Conservation (phyloP, 108 stramenopile genomes). For the Pseudonitzschia multistriata region DNA sequence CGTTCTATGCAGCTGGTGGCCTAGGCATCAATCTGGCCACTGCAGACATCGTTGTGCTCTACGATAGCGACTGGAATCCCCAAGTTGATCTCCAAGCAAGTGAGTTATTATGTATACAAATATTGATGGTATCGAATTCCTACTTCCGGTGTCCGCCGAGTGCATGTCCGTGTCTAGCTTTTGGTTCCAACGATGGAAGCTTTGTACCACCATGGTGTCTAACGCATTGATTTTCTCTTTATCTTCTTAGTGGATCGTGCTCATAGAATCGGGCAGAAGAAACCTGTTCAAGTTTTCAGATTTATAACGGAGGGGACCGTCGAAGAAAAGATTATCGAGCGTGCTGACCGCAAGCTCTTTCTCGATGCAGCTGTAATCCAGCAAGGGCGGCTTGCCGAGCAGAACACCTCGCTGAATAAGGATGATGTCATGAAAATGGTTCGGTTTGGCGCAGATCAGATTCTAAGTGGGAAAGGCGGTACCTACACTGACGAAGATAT, state of each 20-base stretch:
- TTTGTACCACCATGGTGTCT: too few relatives aligned
- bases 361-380: constrained; percentile 99
- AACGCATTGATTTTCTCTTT: not conserved
- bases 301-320: constrained; percentile 97
- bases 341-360: constrained; percentile 98
- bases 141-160: not conserved
- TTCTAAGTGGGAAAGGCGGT: constrained; percentile 81
- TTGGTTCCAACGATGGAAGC: not conserved
- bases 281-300: constrained; percentile 98
- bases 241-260: constrained; percentile 72
- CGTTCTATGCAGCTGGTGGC: constrained; percentile 74
- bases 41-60: constrained; percentile 98
- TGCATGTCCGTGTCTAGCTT: not conserved
- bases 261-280: constrained; percentile 94
- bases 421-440: constrained; percentile 98
- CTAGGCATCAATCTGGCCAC: constrained; percentile 98
- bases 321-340: constrained; percentile 98
- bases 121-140: not conserved
- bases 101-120: constrained; percentile 26
- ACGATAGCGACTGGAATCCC: constrained; percentile 82
- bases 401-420: constrained; percentile 84
- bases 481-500: constrained; percentile 96
- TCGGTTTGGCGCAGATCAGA: constrained; percentile 96
- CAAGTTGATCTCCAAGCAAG: constrained; percentile 97
- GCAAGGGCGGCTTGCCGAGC: constrained; percentile 92